These are phyloP conservation scores for Gautieria morchelliformis DNA, from an alignment of 768 basidiomycete genomes.

Conservation along the genomic window DNA sequence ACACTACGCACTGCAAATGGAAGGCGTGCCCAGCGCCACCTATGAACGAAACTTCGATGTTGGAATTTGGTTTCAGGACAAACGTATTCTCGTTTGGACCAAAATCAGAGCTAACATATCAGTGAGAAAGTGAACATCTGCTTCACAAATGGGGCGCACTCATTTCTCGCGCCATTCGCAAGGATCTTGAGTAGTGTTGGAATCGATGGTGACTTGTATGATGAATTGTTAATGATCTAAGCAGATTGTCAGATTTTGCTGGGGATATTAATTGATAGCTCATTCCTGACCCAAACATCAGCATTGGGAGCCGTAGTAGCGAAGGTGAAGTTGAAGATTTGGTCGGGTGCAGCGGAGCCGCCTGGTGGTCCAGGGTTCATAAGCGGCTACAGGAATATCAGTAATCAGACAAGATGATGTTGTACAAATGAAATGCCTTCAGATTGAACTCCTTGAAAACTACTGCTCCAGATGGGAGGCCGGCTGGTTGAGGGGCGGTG, in stretches of 20 bases:
- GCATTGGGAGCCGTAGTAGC: neutral
- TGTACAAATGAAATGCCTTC: too few species aligned
- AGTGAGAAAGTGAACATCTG: too few species aligned
- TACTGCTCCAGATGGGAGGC: conserved; percentile 7
- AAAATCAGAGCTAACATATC: conserved; percentile 1
- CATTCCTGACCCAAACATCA: conserved; percentile 6
- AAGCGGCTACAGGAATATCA: conserved; percentile 7
- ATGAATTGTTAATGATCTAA: too few species aligned
- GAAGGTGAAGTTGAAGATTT: too few species aligned
- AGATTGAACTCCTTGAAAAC: conserved; percentile 23
- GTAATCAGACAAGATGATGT: conserved; percentile 9
- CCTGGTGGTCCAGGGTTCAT: too few species aligned
- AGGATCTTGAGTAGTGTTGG: conserved; percentile 6
- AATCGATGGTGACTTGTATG: too few species aligned
- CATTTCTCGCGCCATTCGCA: neutral
- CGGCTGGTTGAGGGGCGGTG: conserved; percentile 21
- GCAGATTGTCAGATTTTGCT: too few species aligned
- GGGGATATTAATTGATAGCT: conserved; percentile 2
- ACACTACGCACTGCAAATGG: too few species aligned
- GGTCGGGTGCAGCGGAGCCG: too few species aligned
- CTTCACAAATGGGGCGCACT: neutral
- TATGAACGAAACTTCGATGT: too few species aligned
- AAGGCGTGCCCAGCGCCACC: too few species aligned
- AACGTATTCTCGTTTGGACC: neutral
- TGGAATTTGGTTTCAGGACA: too few species aligned